Base-by-base conservation (phyloP, 805 yeast genomes). In the Candida michaelii region DNA sequence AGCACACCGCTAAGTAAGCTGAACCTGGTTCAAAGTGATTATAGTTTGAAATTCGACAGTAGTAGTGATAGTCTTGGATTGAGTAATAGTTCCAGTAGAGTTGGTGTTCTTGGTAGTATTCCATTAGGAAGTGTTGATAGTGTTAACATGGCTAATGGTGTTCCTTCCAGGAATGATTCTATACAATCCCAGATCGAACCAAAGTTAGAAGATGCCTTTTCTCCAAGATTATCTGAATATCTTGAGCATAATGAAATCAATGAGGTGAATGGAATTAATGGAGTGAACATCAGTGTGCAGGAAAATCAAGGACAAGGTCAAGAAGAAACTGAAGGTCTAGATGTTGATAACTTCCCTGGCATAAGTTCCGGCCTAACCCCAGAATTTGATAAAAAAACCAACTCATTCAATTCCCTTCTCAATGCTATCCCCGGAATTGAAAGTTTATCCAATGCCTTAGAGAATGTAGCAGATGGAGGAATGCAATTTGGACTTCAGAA, bases 401-500 rank as follows among this genome's bases (percentile, higher is more conserved):
- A 33, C 14, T 37, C 45, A 10, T 42, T 36, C 17, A 31, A n/a
- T 21, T 36, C 41, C 1, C 18, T 42, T 5, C 18, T 42, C 6
- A 42, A 31, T 24, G 17, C 38, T 4, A 27, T 42, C 2, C 58
- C 59, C 2, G 66, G 69, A 0, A 52, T 63, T 6, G 60, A 56
- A 31, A 48, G 51, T 27, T 39, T 61, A 16, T 54, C 63, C 5
- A 44, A 51, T 35, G 59, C 63, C 1, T 39, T 63, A 13, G 63
- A 59, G 25, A 53, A 52, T 17, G 48, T 59, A 5, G 53, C 58
- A 3, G 54, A 54, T 27, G 65, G 62, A 2, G 59, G 59, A 11
- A 52, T 54, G 19, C 55, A 48, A 21, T 51, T 62, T 43, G 52
- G 53, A 18, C 47, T 60, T 12, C 59, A 58, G 30, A 60, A 55